Conservation (phyloP, 2,329 filamentous ascomycete species). For the Bertia moriformis region DNA sequence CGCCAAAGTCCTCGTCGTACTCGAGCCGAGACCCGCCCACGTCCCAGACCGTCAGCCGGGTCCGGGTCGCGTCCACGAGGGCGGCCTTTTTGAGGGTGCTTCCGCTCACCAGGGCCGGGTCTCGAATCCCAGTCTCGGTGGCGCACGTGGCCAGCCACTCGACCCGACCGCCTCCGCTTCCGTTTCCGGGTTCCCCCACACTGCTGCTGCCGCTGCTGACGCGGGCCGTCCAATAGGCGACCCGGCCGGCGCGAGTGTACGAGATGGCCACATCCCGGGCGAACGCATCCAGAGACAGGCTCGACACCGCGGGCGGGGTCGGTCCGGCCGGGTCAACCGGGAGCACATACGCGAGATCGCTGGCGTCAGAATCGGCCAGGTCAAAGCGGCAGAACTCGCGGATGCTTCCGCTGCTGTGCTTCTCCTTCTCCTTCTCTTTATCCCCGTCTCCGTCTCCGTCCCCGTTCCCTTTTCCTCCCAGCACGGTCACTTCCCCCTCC, state of each 20-base stretch:
- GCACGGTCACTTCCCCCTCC: conserved; percentile 17
- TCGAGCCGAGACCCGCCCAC: conserved; percentile 69
- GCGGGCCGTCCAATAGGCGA: conserved; percentile 76
- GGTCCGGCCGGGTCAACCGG: conserved; percentile 79
- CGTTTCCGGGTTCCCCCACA: no score
- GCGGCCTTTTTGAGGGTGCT: conserved; percentile 79
- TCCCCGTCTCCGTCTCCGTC: conserved; percentile 12
- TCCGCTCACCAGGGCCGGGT: conserved; percentile 67
- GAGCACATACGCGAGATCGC: conserved; percentile 52
- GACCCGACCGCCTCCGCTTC: no score
- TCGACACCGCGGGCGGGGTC: conserved; percentile 52
- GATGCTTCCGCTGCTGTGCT: conserved; percentile 28
- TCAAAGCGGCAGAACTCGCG: conserved; percentile 59
- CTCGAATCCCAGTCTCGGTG: conserved; percentile 61
- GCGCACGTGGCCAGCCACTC: conserved; percentile 75
- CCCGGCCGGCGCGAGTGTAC: conserved; percentile 59
- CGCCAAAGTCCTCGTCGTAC: conserved; percentile 59
- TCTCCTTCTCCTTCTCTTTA: conserved; percentile 20
- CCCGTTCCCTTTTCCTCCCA: no score
- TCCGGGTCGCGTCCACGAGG: conserved; percentile 60
- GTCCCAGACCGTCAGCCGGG: conserved; percentile 80
- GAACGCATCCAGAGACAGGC: conserved; percentile 75
- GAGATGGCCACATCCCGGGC: conserved; percentile 76
- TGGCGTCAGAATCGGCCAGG: conserved; percentile 40
- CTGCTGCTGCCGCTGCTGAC: conserved; percentile 42